Evolutionary conservation across 106 monocot genomes (phyloP).

Genomic region (Gastrodia elata): DNA sequence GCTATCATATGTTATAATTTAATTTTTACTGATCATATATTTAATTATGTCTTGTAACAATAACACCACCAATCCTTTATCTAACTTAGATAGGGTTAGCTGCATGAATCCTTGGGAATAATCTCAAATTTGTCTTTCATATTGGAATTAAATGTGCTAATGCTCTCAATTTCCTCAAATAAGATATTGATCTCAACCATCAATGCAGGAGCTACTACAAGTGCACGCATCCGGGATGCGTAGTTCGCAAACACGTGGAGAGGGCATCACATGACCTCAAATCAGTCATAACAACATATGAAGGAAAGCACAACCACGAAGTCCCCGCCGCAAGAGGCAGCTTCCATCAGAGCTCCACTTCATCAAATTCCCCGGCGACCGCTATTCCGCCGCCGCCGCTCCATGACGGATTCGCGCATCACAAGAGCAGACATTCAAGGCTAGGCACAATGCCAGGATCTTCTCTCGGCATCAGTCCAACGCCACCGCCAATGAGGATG

Average conservation of each 20-base stretch:
- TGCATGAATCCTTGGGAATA: too few species aligned
- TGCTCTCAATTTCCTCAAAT: too few species aligned
- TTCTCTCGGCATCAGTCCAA: not conserved
- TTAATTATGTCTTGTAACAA: too few species aligned
- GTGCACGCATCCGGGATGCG: slow-evolving; percentile 63
- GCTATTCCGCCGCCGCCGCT: not conserved
- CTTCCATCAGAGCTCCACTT: slow-evolving; percentile 3
- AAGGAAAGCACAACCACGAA: slow-evolving; percentile 83
- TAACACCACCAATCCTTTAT: too few species aligned
- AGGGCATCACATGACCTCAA: slow-evolving; percentile 76
- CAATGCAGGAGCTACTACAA: slow-evolving; percentile 75
- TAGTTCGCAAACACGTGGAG: slow-evolving; percentile 70
- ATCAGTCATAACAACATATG: slow-evolving; percentile 70
- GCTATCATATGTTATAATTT: too few species aligned
- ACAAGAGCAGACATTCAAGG: too few species aligned
- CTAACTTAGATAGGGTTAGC: too few species aligned
- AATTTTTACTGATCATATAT: too few species aligned
- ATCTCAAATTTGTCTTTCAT: too few species aligned
- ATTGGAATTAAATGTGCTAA: too few species aligned
- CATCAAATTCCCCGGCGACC: not conserved
- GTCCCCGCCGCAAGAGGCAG: slow-evolving; percentile 52
- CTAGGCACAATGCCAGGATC: too few species aligned
- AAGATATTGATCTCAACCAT: not conserved
- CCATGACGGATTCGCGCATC: too few species aligned
- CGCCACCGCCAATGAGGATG: slow-evolving; percentile 16